phyloP scores from a whole-genome alignment of 75 land plant species.

The Sequoiadendron giganteum region DNA sequence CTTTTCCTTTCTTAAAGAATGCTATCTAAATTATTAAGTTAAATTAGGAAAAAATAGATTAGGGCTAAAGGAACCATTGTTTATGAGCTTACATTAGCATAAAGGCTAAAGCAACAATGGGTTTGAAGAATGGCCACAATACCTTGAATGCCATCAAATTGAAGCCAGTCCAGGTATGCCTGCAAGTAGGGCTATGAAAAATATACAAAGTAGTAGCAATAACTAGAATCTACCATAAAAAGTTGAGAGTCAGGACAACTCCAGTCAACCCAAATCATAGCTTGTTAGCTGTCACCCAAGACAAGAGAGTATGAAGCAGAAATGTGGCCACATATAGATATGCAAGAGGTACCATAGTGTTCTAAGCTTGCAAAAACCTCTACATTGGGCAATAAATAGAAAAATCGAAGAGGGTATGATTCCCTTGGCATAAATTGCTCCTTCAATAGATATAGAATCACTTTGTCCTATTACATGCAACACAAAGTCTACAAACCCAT shows the following conservation, averaged over 20 bases:
- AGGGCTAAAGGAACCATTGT: too few relatives aligned
- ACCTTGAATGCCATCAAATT: constrained; percentile 50
- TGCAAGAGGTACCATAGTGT: too few relatives aligned
- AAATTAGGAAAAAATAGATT: too few relatives aligned
- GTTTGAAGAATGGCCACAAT: constrained; percentile 44
- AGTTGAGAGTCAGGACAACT: constrained; percentile 50
- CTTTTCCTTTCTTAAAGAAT: too few relatives aligned
- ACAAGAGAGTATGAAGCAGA: constrained; percentile 40
- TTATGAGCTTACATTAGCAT: constrained; percentile 55
- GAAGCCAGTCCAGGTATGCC: constrained; percentile 56
- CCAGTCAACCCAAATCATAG: constrained; percentile 51
- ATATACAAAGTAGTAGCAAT: constrained; percentile 10
- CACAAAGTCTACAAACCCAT: too few relatives aligned
- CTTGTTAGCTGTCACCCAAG: constrained; percentile 47
- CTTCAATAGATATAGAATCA: too few relatives aligned
- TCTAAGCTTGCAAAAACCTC: too few relatives aligned
- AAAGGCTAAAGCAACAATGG: constrained; percentile 46
- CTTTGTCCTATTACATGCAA: too few relatives aligned
- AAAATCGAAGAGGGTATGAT: too few relatives aligned
- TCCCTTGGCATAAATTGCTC: too few relatives aligned
- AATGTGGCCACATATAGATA: constrained; percentile 14
- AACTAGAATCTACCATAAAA: constrained; percentile 68
- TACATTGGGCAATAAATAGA: too few relatives aligned
- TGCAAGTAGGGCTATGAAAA: constrained; percentile 32
- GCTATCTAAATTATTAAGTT: too few relatives aligned